Conservation (phyloP, 108 stramenopile genomes). For the Cyclotella choctawhatcheeana region DNA sequence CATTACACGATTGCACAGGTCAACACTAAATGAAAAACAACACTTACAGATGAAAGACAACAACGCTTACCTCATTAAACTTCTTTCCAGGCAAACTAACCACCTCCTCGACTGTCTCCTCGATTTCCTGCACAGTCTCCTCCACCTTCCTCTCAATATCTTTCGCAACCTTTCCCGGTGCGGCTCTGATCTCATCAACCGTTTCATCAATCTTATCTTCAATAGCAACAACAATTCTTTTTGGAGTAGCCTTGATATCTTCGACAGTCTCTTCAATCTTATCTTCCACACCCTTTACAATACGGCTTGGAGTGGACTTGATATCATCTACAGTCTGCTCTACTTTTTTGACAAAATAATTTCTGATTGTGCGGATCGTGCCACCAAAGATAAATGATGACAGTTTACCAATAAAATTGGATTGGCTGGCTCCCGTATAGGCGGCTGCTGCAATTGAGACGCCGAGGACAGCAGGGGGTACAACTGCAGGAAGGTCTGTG, state of each 20-base stretch:
- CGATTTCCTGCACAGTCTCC: slow-evolving; percentile 63
- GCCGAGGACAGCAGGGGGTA: slow-evolving; percentile 55
- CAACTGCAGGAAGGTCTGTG: slow-evolving; percentile 39
- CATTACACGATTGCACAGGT: background rate
- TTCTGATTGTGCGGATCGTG: slow-evolving; percentile 23
- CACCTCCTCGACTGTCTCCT: slow-evolving; percentile 68
- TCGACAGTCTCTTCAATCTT: slow-evolving; percentile 63
- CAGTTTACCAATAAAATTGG: slow-evolving; percentile 44
- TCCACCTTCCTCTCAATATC: slow-evolving; percentile 58
- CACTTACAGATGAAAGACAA: background rate
- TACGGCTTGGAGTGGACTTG: slow-evolving; percentile 35
- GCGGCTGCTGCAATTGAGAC: slow-evolving; percentile 43
- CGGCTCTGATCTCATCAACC: slow-evolving; percentile 70
- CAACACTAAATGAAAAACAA: background rate
- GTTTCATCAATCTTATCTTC: slow-evolving; percentile 57
- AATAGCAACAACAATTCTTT: slow-evolving; percentile 51
- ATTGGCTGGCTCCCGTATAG: slow-evolving; percentile 42
- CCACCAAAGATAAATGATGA: slow-evolving; percentile 55
- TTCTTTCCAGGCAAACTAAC: slow-evolving; percentile 67
- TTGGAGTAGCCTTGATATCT: slow-evolving; percentile 60
- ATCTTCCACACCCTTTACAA: slow-evolving; percentile 40
- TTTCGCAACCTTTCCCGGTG: slow-evolving; percentile 72
- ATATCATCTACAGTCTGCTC: slow-evolving; percentile 37
- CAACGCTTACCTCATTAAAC: slow-evolving; percentile 47
- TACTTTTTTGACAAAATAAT: slow-evolving; percentile 33